Percentiles rank a stretch among this genome's conserved stretches.
Conservation (phyloP, 176 grass and related monocot species). For the Rhynchospora tenuis region DNA sequence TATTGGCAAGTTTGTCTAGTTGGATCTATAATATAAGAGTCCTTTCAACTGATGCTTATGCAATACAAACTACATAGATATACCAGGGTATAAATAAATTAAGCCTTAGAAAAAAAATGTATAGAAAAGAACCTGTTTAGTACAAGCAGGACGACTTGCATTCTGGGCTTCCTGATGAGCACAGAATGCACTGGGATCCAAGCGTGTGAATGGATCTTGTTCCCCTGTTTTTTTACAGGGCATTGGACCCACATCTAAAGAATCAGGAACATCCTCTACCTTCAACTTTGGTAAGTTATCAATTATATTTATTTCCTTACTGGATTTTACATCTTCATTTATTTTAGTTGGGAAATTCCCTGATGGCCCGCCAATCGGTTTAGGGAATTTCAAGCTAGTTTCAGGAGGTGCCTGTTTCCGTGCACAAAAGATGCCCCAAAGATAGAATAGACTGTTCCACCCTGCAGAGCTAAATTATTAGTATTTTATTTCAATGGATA, state of each 20-base stretch:
- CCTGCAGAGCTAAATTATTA: slow-evolving; percentile 44
- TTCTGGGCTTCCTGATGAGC: neutral
- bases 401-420: slow-evolving; percentile 32
- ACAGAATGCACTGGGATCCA: neutral
- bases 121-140: neutral
- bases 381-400: slow-evolving; percentile 7
- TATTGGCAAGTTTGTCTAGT: neutral
- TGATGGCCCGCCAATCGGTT: slow-evolving; percentile 32
- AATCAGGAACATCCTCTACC: slow-evolving; percentile 30
- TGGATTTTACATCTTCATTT: slow-evolving; percentile 52
- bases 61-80: neutral
- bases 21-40: neutral
- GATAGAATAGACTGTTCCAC: slow-evolving; percentile 86
- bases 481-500: slow-evolving; percentile 11
- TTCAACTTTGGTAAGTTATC: slow-evolving; percentile 25
- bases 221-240: neutral
- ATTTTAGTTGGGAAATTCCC: slow-evolving; percentile 42
- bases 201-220: neutral
- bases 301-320: slow-evolving; percentile 38
- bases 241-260: neutral
- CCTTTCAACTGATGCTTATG: neutral
- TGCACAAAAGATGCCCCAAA: slow-evolving; percentile 80
- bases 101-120: too few species aligned
- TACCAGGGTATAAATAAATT: too few species aligned
- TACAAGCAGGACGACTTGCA: neutral